phyloP scores from a whole-genome alignment of 1,139 yeast genomes.

The Lodderomyces margitis region DNA sequence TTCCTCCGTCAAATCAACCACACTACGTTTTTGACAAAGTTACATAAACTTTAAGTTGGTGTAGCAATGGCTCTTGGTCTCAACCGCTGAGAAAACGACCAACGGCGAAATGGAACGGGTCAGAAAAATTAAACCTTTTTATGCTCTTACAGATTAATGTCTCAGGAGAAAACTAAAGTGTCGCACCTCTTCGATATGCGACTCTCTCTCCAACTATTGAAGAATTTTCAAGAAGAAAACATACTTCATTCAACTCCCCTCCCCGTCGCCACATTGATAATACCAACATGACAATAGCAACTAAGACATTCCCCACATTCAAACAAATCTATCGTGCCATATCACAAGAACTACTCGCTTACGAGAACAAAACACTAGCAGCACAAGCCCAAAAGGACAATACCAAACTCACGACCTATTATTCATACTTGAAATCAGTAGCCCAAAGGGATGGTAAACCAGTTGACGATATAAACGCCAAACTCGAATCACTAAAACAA shows the following conservation, averaged over 20 bases:
- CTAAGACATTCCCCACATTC: slow-evolving; percentile 13
- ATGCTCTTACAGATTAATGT: too few relatives aligned
- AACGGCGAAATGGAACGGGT: neutral
- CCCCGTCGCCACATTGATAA: neutral
- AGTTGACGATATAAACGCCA: slow-evolving; percentile 29
- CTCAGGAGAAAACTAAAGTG: too few relatives aligned
- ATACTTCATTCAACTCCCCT: neutral
- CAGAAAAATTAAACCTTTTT: neutral
- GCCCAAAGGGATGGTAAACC: slow-evolving; percentile 5
- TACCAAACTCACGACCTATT: slow-evolving; percentile 10
- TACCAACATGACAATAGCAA: slow-evolving; percentile 10
- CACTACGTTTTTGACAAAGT: too few relatives aligned
- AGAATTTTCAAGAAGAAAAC: too few relatives aligned
- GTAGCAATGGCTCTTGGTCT: neutral
- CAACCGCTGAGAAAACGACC: neutral
- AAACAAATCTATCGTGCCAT: slow-evolving; percentile 21
- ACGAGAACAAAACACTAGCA: slow-evolving; percentile 41
- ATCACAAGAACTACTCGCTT: slow-evolving; percentile 45
- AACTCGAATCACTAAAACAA: slow-evolving; percentile 27
- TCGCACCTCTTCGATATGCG: too few relatives aligned
- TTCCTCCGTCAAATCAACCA: neutral
- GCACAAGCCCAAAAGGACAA: slow-evolving; percentile 38
- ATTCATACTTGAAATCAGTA: slow-evolving; percentile 10
- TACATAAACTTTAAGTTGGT: neutral
- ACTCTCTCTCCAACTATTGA: too few relatives aligned